Evolutionary conservation across 1,284 basidiomycete species (phyloP), one percentile per base, ranked within the genome.

Genomic region (Sphagnurus paluster): DNA sequence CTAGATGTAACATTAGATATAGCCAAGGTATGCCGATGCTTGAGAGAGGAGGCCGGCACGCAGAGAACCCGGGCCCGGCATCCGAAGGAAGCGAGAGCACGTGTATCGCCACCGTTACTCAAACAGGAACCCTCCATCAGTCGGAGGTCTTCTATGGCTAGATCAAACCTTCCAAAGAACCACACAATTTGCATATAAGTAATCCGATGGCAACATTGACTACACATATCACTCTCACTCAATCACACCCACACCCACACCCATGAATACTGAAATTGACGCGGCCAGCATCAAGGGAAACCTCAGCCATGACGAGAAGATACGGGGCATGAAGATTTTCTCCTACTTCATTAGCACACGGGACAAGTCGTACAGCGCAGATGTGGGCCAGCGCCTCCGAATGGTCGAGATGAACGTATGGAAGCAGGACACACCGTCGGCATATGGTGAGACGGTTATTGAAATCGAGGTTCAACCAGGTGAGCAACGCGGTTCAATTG

Each of bases 381-480:
- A 62, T 5, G 54, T 74, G 13, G 72, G 72, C 2, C 57, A 62
- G 41, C 58, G 66, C 14, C 51, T 73, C 26, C 63, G 59, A 46
- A 43, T 71, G 17, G 47, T 63, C 1, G 68, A 72, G 53, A 59
- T 68, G 28, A 69, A 70, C 30, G 63, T 76, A n/a, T 65, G 57
- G 55, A 57, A 55, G 13, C 43, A 55, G n/a, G 56, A 47, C 10
- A 30, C 46, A 2, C 50, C 48, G 14, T 47, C 56, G 1, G 48
- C 55, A 10, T 57, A 57, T 49, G 70, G 62, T 20, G 59, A 70
- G 50, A 68, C 67, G 0, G 55, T 69, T 5, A 67, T 70, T 39
- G 71, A 76, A 46, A 59, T 72, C 2, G 58, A 56, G 0, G 66
- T 76, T 4, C 56, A 60, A 4, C 54, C 64, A 63, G 74, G 75